Evolutionary conservation across 2,329 filamentous ascomycete species (phyloP), one percentile per base, ranked within the genome.

Genomic region (Fusarium clavum): DNA sequence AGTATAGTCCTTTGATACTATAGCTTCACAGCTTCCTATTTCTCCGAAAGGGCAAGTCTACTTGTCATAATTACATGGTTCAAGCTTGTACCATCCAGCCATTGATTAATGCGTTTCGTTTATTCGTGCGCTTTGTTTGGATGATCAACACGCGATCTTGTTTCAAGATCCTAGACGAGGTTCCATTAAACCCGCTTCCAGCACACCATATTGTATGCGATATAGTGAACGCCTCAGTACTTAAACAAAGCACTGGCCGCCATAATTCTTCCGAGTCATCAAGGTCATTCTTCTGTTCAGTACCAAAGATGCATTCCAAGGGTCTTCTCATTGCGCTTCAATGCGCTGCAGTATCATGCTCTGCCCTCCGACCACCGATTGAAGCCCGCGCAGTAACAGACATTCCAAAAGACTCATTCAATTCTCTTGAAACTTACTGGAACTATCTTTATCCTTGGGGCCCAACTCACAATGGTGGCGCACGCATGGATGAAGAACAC

Each of bases 391-490:
- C 56, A 20, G 52, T 44, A 5, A 71, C 64, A 11, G 55, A 65
- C 22, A 71, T 71, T 3, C 68, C 68, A 9, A 20, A 44, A 8
- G 64, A 71, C 11, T 71, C 68, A 0, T 71, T 71, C 12, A 48
- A 43, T 8, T 65, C 59, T 0, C 64, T 71, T 2, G 64, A 71
- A 8, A 71, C 59, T 1, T 71, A 71, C 52, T 71, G 68, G 68
- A 71, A 71, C 9, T 71, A 71, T 8, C 13, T 71, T 1, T 71
- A 71, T 27, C 68, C 68, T 1, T 71, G 68, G 64, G 59, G 68
- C 0, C 44, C 59, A 4, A 71, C 68, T 0, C 68, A 71, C 30
- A 71, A 71, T 69, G 68, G 68, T 0, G 68, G 59, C 8, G 68
- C 68, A 4, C 30, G 68, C 11, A 71, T 71, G 68, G 64, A 71